Evolutionary conservation across 106 monocot genomes (phyloP), one percentile per base, ranked within the genome.

Genomic region (Iris macrosiphon): DNA sequence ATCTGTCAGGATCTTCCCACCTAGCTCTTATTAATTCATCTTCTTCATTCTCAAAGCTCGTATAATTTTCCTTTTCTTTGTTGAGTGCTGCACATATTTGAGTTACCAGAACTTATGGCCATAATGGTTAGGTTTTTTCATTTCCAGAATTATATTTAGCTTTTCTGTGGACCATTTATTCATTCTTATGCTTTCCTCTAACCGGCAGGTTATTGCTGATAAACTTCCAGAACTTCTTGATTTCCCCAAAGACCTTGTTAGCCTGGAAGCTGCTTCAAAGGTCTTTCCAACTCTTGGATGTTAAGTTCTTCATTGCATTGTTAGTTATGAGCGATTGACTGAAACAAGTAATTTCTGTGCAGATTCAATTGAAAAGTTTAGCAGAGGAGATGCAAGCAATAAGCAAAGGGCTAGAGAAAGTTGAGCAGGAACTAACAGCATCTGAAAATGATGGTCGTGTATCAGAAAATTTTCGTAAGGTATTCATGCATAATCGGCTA

Each of bases 371-470:
- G 48, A 95, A 89, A 65, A 61, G 60, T 31, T 68, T 95, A 59
- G 95, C 95, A 13, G 95, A 95, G 53, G 85, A 85, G 63, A 95
- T 89, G 95, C 79, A 89, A 67, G 81, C 88, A 18, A 79, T 95
- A 65, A 76, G 59, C 44, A 82, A 89, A 75, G 95, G 95, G 50
- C 29, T 95, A 11, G 82, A 82, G 57, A 85, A 89, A 43, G 89
- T 95, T 52, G 89, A 85, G 55, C 68, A 89, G 40, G 95, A 95
- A 67, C 45, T 82, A 45, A 69, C 73, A 27, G 57, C 88, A 61
- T 95, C 85, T 35, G 85, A 85, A 67, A 95, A 74, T 58, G 95
- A 85, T 64, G 89, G 81, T 34, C 76, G 76, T 63, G 62, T 77
- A 39, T 89, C 95, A 30, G 69, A 64, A 31, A 70, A 27, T 59